Evolutionary conservation across 2,329 filamentous ascomycete species (phyloP).

Genomic region (Claviceps capensis): DNA sequence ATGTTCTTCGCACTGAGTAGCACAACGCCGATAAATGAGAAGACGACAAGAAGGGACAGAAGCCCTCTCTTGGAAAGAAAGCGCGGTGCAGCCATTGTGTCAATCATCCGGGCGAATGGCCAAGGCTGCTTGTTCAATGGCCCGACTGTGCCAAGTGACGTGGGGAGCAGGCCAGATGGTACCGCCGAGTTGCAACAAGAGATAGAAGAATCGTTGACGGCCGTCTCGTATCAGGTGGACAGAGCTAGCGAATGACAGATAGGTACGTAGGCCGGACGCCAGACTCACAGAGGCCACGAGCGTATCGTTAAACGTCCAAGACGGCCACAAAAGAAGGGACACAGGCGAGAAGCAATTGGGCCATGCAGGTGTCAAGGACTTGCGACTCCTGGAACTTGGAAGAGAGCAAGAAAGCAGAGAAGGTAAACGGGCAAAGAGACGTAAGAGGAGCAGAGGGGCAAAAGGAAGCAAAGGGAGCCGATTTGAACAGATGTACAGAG

Average conservation of each 20-base stretch:
- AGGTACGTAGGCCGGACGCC: background rate
- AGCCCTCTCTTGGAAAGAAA: conserved; percentile 18
- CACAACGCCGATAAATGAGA: conserved; percentile 17
- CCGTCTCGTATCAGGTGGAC: background rate
- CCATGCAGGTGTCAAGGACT: background rate
- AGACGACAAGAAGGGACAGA: conserved; percentile 13
- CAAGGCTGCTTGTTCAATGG: conserved; percentile 5
- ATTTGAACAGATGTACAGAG: no score
- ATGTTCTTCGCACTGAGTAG: conserved; percentile 20
- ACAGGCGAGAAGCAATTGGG: background rate
- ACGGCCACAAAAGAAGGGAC: background rate
- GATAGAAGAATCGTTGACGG: background rate
- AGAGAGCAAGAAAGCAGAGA: background rate
- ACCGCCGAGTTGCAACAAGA: background rate
- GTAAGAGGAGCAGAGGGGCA: background rate
- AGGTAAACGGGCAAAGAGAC: background rate
- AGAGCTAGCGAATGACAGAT: background rate
- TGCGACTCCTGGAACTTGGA: background rate
- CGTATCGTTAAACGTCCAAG: background rate
- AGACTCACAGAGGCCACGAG: background rate
- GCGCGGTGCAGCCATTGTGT: conserved; percentile 9
- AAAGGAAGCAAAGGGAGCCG: background rate
- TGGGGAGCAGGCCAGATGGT: background rate
- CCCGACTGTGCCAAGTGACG: background rate
- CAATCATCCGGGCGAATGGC: background rate